phyloP scores from a whole-genome alignment of 2,329 filamentous ascomycete species.

The Colletotrichum lini region DNA sequence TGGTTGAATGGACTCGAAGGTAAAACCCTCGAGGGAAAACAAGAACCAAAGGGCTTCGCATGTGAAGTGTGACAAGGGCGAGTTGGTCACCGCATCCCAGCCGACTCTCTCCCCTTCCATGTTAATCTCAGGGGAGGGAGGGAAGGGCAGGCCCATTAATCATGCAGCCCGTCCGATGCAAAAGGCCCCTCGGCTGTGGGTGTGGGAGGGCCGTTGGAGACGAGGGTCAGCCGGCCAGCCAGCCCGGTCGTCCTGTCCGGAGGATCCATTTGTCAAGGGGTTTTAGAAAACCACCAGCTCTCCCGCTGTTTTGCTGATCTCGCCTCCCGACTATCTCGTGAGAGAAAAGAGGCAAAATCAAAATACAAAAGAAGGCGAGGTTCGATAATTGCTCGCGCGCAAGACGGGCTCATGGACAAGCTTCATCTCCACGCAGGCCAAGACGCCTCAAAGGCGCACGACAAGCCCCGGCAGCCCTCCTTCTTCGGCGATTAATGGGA shows the following conservation, averaged over 20 bases:
- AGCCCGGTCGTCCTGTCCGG: no score
- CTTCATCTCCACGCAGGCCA: constrained; percentile 3
- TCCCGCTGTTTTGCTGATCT: background rate
- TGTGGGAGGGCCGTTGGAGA: no score
- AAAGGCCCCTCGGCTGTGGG: background rate
- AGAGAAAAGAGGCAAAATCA: background rate
- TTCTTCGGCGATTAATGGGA: background rate
- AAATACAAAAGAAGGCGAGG: no score
- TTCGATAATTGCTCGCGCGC: no score
- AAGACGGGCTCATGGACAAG: background rate
- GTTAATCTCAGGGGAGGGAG: constrained; percentile 13
- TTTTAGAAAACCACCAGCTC: background rate
- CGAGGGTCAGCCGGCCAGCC: no score
- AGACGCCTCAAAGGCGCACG: background rate
- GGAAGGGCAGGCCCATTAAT: constrained; percentile 1
- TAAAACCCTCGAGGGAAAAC: no score
- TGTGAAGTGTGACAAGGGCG: constrained; percentile 9
- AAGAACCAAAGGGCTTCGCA: constrained; percentile 5
- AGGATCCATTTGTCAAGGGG: no score
- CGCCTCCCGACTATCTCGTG: background rate
- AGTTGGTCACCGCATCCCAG: constrained; percentile 15
- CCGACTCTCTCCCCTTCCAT: background rate
- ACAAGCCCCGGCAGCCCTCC: background rate
- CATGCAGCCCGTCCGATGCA: constrained; percentile 18
- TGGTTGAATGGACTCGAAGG: no score